Evolutionary conservation across 208 protist genomes (phyloP), one percentile per base, ranked within the genome.

Genomic region (Acanthamoeba lenticulata): DNA sequence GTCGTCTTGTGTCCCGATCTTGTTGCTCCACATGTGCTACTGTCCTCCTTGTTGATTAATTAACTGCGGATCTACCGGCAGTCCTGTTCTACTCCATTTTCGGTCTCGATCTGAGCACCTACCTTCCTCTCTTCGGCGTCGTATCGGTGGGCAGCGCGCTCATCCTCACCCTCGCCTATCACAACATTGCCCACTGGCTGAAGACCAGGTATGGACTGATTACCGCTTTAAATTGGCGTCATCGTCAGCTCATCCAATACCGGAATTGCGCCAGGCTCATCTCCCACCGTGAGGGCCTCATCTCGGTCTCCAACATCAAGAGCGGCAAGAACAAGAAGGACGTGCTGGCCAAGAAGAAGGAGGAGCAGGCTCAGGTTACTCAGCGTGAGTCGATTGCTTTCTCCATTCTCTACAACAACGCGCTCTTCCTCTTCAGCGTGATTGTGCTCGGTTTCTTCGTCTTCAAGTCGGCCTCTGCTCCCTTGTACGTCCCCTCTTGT

Each of bases 331-430:
- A 67, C 83, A 90, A 90, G 83, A 90, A 90, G 52, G 49, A 49
- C 5, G 52, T 4, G 4, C 17, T 69, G n/a, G 83, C 45, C 52
- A 67, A 90, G 52, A 90, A 90, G 83, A 90, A 90, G 83, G 15
- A 90, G n/a, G 55, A 47, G 36, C 83, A 90, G 55, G 44, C 49
- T 38, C 24, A 36, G 27, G 83, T 90, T 27, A 90, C 83, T 11
- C 49, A 60, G 32, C 29, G 36, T 29, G 83, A 90, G 83, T 60
- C 83, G n/a, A 69, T 67, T 29, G 83, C 83, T n/a, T 90, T 90
- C 52, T 69, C 49, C 49, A 90, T 90, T 17, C 83, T 90, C 49
- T 90, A 90, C 83, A 90, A 90, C 83, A 90, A 90, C 55, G 83
- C 83, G 4, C 36, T 90, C 36, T 90, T 69, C 52, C 83, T 90